Evolutionary conservation across 495 filamentous ascomycete species (phyloP), one percentile per base, ranked within the genome.

Genomic region (Tuber umbilicatum): DNA sequence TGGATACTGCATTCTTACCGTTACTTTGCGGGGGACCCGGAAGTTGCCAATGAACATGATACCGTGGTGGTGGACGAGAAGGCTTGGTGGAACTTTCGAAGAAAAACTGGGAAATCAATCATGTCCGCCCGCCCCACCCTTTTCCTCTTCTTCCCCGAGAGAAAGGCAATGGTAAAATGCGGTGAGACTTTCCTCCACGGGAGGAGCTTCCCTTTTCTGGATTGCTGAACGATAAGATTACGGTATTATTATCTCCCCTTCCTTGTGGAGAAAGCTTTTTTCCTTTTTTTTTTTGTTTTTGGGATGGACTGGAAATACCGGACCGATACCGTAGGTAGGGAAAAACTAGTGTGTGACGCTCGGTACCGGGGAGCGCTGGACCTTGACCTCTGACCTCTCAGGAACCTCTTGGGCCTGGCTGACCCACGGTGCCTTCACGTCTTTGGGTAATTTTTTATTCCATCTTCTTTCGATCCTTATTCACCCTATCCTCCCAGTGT

Each of bases 181-280:
- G 47, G 74, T 76, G 74, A 78, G 74, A 73, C 50, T 76, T 78
- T 73, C 76, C 76, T 64, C 47, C 74, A 55, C 76, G 73, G 76
- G 70, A 73, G 40, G 73, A 60, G 69, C 68, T 73, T 69, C 76
- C 55, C 27, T 64, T 64, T 64, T 64, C 70, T 70, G 17, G 71
- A 78, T 78, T 72, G 38, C 71, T 72, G 55, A 38, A 47, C 69
- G 75, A 79, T 78, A 73, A 70, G 76, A 78, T 79, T 78, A 76
- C 5, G 19, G 45, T 47, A 23, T 23, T 45, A 5, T 47, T 47
- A 23, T 47, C 23, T 47, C 67, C 72, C 67, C 72, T 71, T 64
- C 50, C 39, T 60, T 55, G 40, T 73, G 76, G 70, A 75, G 64
- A 50, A 76, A 68, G 69, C 60, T 70, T 73, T 50, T 70, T 37